Conservation (phyloP, 345 rosid species). For the Combretum micranthum region DNA sequence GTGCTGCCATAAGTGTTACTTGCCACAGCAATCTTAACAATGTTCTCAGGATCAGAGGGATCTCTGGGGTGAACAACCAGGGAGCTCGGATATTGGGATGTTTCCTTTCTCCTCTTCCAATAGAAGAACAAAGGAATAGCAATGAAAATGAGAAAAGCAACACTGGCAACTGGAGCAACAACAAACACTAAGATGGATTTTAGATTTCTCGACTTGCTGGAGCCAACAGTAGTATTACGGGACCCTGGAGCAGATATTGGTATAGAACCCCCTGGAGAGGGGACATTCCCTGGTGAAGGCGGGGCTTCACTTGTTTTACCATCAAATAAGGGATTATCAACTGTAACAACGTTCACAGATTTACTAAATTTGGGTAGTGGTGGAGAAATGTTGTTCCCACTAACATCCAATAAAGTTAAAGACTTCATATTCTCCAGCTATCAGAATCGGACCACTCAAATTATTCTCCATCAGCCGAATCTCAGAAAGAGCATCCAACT, state of each 20-base stretch:
- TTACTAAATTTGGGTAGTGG: conserved; percentile 42
- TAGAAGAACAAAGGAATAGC: conserved; percentile 37
- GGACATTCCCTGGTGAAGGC: conserved; percentile 19
- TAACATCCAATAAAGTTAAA: conserved; percentile 46
- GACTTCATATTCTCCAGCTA: conserved; percentile 55
- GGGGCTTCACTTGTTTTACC: conserved; percentile 6
- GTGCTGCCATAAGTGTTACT: conserved; percentile 34
- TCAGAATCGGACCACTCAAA: conserved; percentile 35
- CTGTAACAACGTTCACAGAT: conserved; percentile 19
- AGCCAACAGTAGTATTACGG: conserved; percentile 7
- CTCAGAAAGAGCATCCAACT: conserved; percentile 32
- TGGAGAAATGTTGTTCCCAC: conserved; percentile 47
- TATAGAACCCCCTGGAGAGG: conserved; percentile 18
- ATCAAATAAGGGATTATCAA: conserved; percentile 38
- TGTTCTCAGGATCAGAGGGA: conserved; percentile 46
- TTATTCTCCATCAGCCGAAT: conserved; percentile 42
- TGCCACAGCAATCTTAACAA: conserved; percentile 49
- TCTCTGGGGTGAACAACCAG: conserved; percentile 64
- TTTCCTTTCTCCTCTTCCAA: conserved; percentile 33
- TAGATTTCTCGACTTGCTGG: conserved; percentile 15
- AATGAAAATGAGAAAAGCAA: conserved; percentile 31
- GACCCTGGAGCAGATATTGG: conserved; percentile 16
- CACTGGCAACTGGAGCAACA: conserved; percentile 42
- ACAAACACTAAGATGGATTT: conserved; percentile 30
- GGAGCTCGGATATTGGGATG: conserved; percentile 30